Evolutionary conservation across 2,329 filamentous ascomycete genomes (phyloP), one percentile per base, ranked within the genome.

Genomic region (Aureobasidium sp.): DNA sequence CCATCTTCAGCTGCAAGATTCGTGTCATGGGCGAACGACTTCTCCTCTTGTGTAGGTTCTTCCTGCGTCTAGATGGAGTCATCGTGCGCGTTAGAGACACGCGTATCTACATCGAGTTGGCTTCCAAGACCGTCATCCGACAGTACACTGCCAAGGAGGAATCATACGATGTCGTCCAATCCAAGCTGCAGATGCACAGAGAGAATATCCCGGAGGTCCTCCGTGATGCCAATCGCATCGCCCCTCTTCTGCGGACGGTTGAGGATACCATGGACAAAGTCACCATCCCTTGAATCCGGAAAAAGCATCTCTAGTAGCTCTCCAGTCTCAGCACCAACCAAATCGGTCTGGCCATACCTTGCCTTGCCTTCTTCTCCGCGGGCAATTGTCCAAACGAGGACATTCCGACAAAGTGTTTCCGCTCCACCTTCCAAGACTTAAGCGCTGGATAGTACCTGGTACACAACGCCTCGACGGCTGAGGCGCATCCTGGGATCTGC

Each of bases 81-180:
- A 71, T 99, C 47, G 83, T 97, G 63, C 82, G 94, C 61, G 84
- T 99, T 61, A 82, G 93, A 61, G 94, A 99, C 72, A 97, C 93
- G 1, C 82, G 94, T 64, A 81, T 99, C 37, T 99, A 95, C 73
- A 84, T 97, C 61, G 94, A 99, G 72, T 96, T 97, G 72, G 84
- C 80, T 45, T 85, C 82, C 21, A 84, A 87, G 55, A 84, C 89
- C 70, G 87, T 97, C 34, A 87, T 96, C 34, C 81, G 93, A 65
- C 93, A 99, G 76, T 97, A 96, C 70, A 90, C 90, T 25, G 87
- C 88, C n/a, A 87, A 89, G 72, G 93, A 99, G 77, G 88, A 88
- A 57, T 81, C 78, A 59, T 97, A 95, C 72, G 87, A 87, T 32
- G 84, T 85, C 37, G 85, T 96, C 11, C 87, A 87, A 72, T 79